Evolutionary conservation across 768 basidiomycete genomes (phyloP).

Genomic region (Pulveroboletus ravenelii): DNA sequence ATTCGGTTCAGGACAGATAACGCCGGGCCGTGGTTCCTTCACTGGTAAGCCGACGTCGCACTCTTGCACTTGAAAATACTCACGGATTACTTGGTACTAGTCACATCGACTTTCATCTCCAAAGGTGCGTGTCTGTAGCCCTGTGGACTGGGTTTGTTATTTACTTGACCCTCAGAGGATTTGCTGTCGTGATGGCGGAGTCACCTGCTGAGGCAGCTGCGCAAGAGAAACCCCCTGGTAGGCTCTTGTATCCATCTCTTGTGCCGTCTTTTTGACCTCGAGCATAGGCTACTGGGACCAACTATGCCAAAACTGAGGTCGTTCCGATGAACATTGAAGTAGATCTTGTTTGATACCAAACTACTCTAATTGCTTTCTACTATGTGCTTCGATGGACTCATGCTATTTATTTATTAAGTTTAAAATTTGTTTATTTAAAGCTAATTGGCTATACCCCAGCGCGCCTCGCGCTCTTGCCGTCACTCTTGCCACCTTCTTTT

Average conservation of each 20-base stretch:
- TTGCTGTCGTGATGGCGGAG: constrained; percentile 19
- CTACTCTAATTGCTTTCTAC: too few species aligned
- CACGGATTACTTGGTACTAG: constrained; percentile 1
- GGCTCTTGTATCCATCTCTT: not conserved
- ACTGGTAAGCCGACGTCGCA: constrained; percentile 10
- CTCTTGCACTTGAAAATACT: not conserved
- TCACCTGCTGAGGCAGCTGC: constrained; percentile 1
- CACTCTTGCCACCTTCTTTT: too few species aligned
- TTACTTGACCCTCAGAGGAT: constrained; percentile 8
- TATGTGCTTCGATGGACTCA: too few species aligned
- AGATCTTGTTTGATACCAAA: not conserved
- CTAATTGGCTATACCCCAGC: too few species aligned
- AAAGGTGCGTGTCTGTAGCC: not conserved
- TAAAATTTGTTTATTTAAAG: too few species aligned
- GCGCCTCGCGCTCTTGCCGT: too few species aligned
- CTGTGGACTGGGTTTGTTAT: not conserved
- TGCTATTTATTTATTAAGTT: too few species aligned
- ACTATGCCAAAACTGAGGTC: not conserved
- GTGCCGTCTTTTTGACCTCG: not conserved
- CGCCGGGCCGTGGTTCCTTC: constrained; percentile 22
- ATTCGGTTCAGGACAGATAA: constrained; percentile 65
- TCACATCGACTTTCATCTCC: constrained; percentile 21
- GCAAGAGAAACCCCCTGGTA: constrained; percentile 12
- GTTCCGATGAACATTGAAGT: not conserved
- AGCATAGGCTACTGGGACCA: constrained; percentile 4